Evolutionary conservation across 2,329 filamentous ascomycete genomes (phyloP), one percentile per base, ranked within the genome.

Genomic region (Talaromyces sp.): DNA sequence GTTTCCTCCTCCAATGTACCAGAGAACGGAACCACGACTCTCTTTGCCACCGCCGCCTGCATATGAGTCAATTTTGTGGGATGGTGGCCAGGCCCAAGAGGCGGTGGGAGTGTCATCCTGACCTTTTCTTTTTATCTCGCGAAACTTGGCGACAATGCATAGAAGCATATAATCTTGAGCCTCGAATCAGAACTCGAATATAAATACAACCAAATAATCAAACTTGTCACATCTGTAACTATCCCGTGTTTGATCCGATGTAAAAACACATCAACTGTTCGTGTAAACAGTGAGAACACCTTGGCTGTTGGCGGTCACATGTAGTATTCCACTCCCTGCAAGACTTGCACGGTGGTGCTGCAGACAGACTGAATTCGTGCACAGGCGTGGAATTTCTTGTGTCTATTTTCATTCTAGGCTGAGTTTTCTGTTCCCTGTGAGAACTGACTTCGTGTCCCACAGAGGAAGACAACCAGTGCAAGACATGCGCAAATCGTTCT

Each of bases 181-280:
- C 44, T 51, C 13, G 44, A 39, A n/a, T 15, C 36, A 39, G 36
- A 39, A 5, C 17, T 8, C 17, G 17, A 39, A 39, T 39, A 8
- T n/a, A 39, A 6, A 25, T 47, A 25, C 9, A 6, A 47, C 44
- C 19, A 19, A 25, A 22, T 22, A 8, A 44, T n/a, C 4, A 44
- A 44, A 3, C 19, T 25, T 22, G 9, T 47, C 8, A 2, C 11
- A 22, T 47, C 22, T 53, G 11, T 51, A 27, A 11, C 10, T 13
- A 27, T 9, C 2, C 15, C 9, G 22, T 36, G 32, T 36, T 49
- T 11, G 55, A 25, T 19, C 56, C 60, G 19, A 62, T 62, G 58
- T 62, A 62, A 32, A 62, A 62, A 11, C 60, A 62, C 60, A 62
- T 58, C 56, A 62, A 30, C 56, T 62, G 60, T 51, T 62, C 60